Base-by-base conservation (phyloP, 768 basidiomycete species). In the Pleurotus platypus region DNA sequence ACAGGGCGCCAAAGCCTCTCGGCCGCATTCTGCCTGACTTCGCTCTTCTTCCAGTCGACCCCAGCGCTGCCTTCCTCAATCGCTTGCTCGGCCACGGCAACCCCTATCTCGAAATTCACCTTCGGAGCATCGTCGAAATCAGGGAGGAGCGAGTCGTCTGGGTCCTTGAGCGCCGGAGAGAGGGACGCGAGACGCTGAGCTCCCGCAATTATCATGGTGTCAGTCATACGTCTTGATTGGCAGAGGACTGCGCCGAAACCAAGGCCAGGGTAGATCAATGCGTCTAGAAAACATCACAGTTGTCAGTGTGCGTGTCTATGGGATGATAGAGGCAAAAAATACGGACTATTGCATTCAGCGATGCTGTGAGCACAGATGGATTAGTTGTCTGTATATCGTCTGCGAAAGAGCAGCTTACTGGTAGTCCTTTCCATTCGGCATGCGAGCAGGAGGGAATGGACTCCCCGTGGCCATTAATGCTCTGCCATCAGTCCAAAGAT, bases 201-300 rank as follows among this genome's bases (percentile, higher is more conserved):
- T 7, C 89, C 92, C 2, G 88, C 88, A 40, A 92, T 85, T 67
- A 95, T 89, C 93, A 95, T 94, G n/a, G 78, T 81, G 68, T 93
- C 90, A 1, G 89, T 86, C 63, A 95, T 77, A 6, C 66, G 70
- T 4, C 80, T 75, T 0, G 89, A 84, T 58, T 85, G 74, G 8
- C 84, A 75, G 22, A 92, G 73, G 63, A 94, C 84, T 39, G 89
- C 80, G 37, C 92, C 92, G 58, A 90, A 85, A 5, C 91, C 92
- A 30, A 94, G 80, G 22, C 90, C 93, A 2, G 92, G 92, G 69
- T 92, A 94, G 49, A 94, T 87, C 5, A 93, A 76, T 0, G 88
- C 87, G 63, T 90, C 82, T 84, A 42, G 9, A 38, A 20, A 46
- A 5, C 13, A 22, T 30, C 18, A 9, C 45, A 26, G 2, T 38